Conservation (phyloP, 1,284 basidiomycete species). For the Moesziomyces globuligerus region DNA sequence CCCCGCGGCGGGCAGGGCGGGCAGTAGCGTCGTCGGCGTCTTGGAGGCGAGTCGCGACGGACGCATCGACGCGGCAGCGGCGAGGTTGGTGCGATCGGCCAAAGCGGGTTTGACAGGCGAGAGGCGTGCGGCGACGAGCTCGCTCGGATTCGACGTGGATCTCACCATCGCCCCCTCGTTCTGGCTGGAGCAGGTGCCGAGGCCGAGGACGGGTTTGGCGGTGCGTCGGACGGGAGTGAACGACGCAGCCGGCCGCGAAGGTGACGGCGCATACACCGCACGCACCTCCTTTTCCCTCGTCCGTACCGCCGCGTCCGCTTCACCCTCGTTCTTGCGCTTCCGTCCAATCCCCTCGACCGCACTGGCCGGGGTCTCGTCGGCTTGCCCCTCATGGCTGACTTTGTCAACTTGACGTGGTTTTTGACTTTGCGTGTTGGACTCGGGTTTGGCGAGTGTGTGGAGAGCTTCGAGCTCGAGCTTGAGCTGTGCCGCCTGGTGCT, state of each 20-base stretch:
- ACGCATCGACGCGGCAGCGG: not conserved
- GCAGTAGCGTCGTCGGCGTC: not conserved
- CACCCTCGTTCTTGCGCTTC: too few species aligned
- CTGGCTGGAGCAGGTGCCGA: slow-evolving; percentile 12
- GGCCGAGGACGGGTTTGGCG: slow-evolving; percentile 8
- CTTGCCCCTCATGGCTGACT: too few species aligned
- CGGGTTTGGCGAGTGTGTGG: too few species aligned
- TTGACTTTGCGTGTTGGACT: too few species aligned
- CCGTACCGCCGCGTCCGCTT: not conserved
- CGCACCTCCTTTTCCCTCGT: slow-evolving; percentile 8
- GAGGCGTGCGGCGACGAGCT: slow-evolving; percentile 26
- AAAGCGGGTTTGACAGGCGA: slow-evolving; percentile 8
- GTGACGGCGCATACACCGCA: slow-evolving; percentile 21
- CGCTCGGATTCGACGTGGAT: slow-evolving; percentile 34
- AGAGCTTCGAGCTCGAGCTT: not conserved
- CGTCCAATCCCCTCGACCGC: not conserved
- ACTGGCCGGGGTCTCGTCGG: too few species aligned
- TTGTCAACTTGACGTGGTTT: too few species aligned
- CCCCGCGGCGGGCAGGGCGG: not conserved
- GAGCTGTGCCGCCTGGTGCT: not conserved
- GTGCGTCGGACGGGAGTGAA: slow-evolving; percentile 29
- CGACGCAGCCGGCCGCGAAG: not conserved
- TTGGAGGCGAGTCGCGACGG: slow-evolving; percentile 12
- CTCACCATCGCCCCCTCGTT: slow-evolving; percentile 21
- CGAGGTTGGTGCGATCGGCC: slow-evolving; percentile 24